A percentile compares a stretch with the other conserved stretches of the same genome.
phyloP scores from a whole-genome alignment of 176 grass and related monocot species.

The Rhipidocladum racemiflorum region DNA sequence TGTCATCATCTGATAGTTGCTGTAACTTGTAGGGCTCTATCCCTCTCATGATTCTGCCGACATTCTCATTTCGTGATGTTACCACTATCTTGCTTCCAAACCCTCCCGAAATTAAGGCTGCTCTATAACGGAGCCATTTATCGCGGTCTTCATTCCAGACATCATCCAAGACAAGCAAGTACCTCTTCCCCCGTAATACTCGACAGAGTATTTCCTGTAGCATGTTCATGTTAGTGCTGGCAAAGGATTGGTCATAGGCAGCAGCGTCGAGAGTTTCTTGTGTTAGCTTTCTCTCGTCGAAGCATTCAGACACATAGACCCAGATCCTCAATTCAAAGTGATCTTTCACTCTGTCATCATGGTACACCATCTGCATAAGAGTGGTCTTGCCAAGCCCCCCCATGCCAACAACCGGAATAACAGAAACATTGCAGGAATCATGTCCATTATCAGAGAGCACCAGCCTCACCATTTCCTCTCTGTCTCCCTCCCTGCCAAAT shows the following conservation, averaged over 20 bases:
- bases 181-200: slow-evolving; percentile 52
- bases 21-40: slow-evolving; percentile 48
- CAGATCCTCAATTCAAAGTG: slow-evolving; percentile 58
- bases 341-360: slow-evolving; percentile 53
- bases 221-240: slow-evolving; percentile 61
- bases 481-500: slow-evolving; percentile 65
- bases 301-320: slow-evolving; percentile 63
- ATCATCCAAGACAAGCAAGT: slow-evolving; percentile 76
- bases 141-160: slow-evolving; percentile 70
- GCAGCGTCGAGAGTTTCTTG: slow-evolving; percentile 64
- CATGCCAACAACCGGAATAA: slow-evolving; percentile 66
- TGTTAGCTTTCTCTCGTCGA: slow-evolving; percentile 57
- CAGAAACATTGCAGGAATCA: slow-evolving; percentile 41
- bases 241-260: slow-evolving; percentile 47
- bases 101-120: slow-evolving; percentile 57
- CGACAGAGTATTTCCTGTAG: slow-evolving; percentile 55
- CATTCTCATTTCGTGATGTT: slow-evolving; percentile 58
- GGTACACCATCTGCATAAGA: slow-evolving; percentile 59
- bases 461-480: slow-evolving; percentile 50
- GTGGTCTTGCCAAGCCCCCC: slow-evolving; percentile 73
- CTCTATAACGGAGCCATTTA: slow-evolving; percentile 62
- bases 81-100: slow-evolving; percentile 74
- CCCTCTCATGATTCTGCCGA: slow-evolving; percentile 59
- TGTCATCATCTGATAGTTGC: slow-evolving; percentile 55
- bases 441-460: slow-evolving; percentile 47